Base-by-base conservation (phyloP, 768 basidiomycete genomes). In the Baorangia bicolor region DNA sequence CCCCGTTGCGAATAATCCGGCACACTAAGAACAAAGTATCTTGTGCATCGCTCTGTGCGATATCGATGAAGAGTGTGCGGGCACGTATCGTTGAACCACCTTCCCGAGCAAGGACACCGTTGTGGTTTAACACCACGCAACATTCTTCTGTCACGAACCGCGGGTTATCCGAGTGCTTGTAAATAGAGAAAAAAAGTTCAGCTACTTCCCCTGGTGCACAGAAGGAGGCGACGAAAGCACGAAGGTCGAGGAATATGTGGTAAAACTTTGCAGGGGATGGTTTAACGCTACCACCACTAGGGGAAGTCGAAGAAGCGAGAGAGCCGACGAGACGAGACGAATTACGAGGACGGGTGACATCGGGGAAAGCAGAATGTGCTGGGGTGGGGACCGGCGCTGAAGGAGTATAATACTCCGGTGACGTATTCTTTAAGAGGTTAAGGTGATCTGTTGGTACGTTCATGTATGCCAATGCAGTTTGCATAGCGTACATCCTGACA, bases 121-220 rank as follows among this genome's bases (percentile, higher is more conserved):
- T 92, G 73, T 95, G 91, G 70, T 96, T 95, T 12, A 98, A 80
- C 40, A 96, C 76, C 11, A 85, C 86, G 65, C 89, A 94, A 63
- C 88, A 96, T 12, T 98, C 96, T 71, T 98, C 96, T 0, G 94
- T 94, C 39, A 98, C 82, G 69, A 95, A 98, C 47, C 90, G 87
- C 5, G 81, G 80, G 46, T 61, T 64, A 48, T 89, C 90, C 48
- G 82, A 81, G 66, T 90, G 88, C 72, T 88, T 90, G 79, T 90
- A 98, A 8, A 98, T 79, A 12, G 93, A 94, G 75, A 98, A 97
- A 67, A 86, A 92, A 3, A 98, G 83, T 67, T 98, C 96, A 14
- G 88, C 92, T 0, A 90, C 91, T 73, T 98, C 96, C 11, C 94
- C 94, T 0, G 95, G 88, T 0, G 86, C 78, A 70, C 95, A 98